These are phyloP conservation scores for Actinidia arguta DNA, from an alignment of 179 eudicot genomes.

Conservation along the genomic window DNA sequence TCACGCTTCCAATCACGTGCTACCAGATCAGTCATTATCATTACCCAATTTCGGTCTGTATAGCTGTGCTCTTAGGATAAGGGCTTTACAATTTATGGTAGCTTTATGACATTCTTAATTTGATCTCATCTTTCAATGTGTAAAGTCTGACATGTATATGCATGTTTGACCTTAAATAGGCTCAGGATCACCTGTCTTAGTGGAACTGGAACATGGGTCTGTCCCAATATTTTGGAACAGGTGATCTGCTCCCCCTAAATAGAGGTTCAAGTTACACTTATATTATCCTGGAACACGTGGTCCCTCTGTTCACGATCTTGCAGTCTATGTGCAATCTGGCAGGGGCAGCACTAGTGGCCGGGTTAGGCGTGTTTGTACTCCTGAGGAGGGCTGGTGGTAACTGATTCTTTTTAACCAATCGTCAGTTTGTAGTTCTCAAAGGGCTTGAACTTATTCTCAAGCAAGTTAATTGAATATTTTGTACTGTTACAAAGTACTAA, in stretches of 20 bases:
- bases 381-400: conserved; percentile 51
- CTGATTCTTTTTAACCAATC: conserved; percentile 16
- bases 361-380: conserved; percentile 75
- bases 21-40: too few relatives aligned
- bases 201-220: too few relatives aligned
- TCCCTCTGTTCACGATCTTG: conserved; percentile 40
- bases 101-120: not conserved
- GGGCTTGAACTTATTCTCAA: not conserved
- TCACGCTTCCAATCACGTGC: too few relatives aligned
- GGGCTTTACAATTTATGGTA: not conserved
- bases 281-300: conserved; percentile 59
- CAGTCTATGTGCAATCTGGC: conserved; percentile 63
- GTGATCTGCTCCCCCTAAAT: too few relatives aligned
- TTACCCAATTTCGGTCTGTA: too few relatives aligned
- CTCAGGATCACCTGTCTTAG: too few relatives aligned
- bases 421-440: not conserved
- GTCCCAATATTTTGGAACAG: too few relatives aligned
- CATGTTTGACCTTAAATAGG: conserved; percentile 41
- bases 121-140: not conserved
- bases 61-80: too few relatives aligned
- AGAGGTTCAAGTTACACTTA: conserved; percentile 68
- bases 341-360: conserved; percentile 81
- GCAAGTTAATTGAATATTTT: too few relatives aligned
- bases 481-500: too few relatives aligned
- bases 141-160: not conserved